A percentile compares a stretch with the other conserved stretches of the same genome.
These are phyloP conservation scores for Pseudocercospora crystallina DNA, from an alignment of 2,329 filamentous ascomycete species.

Conservation along the genomic window DNA sequence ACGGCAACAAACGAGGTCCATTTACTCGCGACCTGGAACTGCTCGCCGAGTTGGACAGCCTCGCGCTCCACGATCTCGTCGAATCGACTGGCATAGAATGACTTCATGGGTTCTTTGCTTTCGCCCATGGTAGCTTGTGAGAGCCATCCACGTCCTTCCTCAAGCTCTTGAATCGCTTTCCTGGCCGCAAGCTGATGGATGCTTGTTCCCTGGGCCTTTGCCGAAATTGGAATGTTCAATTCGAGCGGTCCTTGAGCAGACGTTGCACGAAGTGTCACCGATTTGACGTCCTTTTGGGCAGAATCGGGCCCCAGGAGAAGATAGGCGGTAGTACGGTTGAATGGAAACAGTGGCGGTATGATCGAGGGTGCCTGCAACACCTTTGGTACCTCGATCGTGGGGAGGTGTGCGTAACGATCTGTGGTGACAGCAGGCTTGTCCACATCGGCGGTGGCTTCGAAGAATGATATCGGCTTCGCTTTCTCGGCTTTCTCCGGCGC, in stretches of 20 bases:
- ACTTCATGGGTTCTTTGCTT: constrained; percentile 41
- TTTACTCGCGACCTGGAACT: constrained; percentile 66
- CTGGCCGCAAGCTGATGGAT: constrained; percentile 71
- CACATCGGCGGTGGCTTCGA: constrained; percentile 51
- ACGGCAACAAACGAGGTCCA: constrained; percentile 74
- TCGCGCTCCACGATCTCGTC: constrained; percentile 64
- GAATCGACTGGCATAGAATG: constrained; percentile 53
- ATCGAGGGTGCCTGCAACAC: constrained; percentile 63
- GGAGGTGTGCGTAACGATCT: constrained; percentile 53
- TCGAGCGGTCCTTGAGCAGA: constrained; percentile 59
- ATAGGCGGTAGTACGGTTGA: constrained; percentile 65
- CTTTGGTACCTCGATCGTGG: constrained; percentile 53
- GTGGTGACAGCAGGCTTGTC: constrained; percentile 35
- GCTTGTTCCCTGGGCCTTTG: constrained; percentile 2
- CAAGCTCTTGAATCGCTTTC: constrained; percentile 67
- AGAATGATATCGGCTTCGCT: constrained; percentile 56
- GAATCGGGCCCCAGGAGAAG: constrained; percentile 60
- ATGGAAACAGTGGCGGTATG: constrained; percentile 66
- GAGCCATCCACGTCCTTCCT: constrained; percentile 68
- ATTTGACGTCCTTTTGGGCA: constrained; percentile 49
- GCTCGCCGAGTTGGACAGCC: constrained; percentile 63
- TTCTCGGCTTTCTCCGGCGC: constrained; percentile 24
- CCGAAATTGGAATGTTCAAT: constrained; percentile 61
- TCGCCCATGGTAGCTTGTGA: constrained; percentile 48
- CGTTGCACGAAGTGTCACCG: constrained; percentile 59